Evolutionary conservation across 208 protist genomes (phyloP), one percentile per base, ranked within the genome.

Genomic region (Naegleria lovaniensis): DNA sequence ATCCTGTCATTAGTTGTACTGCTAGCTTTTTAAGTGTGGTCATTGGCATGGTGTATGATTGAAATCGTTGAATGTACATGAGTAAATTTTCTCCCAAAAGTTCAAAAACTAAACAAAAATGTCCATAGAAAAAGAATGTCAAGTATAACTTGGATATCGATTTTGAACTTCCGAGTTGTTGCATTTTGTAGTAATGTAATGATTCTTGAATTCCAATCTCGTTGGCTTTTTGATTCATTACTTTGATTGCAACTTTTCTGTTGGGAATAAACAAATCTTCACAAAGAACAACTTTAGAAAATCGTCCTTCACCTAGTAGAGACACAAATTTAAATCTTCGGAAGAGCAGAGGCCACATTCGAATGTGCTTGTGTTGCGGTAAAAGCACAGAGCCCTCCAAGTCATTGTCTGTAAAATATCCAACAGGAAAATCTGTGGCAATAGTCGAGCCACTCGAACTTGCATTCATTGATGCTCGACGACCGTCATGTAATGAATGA

Each of bases 41-140:
- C 9, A 79, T 36, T 36, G 19, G 5, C 7, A 79, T 79, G 19
- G 67, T 29, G 36, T 36, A 79, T 2, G 67, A 9, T 36, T 79
- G 67, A 79, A 15, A 79, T 79, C 67, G 19, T 79, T 79, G 67
- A 36, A 79, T 79, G 29, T 79, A 79, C 19, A 13, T 36, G 19
- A 79, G n/a, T 79, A 79, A 79, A 36, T 7, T 79, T 79, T 79
- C 67, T 36, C 67, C 67, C 36, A 79, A 79, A 36, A 13, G 25
- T 79, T 79, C 67, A 79, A 79, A 79, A 36, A 79, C 67, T 79
- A 79, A 33, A 79, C 67, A 79, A 79, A 79, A 79, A 79, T 79
- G 67, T 79, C 67, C 67, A 79, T 33, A 29, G n/a, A 79, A 79
- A 79, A 36, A 79, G 25, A 79, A 79, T 36, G 67, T 79, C n/a